phyloP scores from a whole-genome alignment of 148 eudicot species.

The Dysphania ambrosioides region DNA sequence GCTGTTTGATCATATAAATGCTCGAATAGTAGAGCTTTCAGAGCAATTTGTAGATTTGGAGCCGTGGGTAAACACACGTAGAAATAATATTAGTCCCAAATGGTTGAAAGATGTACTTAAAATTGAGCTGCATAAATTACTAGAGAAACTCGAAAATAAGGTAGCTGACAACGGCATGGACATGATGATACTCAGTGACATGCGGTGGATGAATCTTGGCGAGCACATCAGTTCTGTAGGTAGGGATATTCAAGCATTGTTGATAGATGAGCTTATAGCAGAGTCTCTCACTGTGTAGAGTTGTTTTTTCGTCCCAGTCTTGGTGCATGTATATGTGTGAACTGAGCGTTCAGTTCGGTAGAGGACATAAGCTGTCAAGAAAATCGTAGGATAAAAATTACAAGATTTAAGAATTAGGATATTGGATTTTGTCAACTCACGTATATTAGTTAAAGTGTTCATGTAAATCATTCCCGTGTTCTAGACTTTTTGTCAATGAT shows the following conservation, averaged over 20 bases:
- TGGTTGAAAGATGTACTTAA: constrained; percentile 33
- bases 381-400: neutral
- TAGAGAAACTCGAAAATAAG: constrained; percentile 36
- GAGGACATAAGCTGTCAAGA: constrained; percentile 4
- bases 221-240: constrained; percentile 47
- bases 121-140: constrained; percentile 41
- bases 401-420: neutral
- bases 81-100: constrained; percentile 9
- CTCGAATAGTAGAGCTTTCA: constrained; percentile 41
- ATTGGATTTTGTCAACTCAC: neutral
- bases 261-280: constrained; percentile 63
- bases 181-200: constrained; percentile 41
- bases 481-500: no score
- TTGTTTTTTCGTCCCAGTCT: neutral
- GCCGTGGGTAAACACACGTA: constrained; percentile 37
- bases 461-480: neutral
- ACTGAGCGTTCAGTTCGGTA: constrained; percentile 1
- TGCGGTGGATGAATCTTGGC: constrained; percentile 44
- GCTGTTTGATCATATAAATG: constrained; percentile 64
- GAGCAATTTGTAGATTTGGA: constrained; percentile 29
- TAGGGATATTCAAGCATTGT: constrained; percentile 47
- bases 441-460: neutral
- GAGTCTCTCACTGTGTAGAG: constrained; percentile 34
- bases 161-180: constrained; percentile 19
- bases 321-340: constrained; percentile 4